These are phyloP conservation scores for Talaromyces sp. DNA, from an alignment of 2,329 filamentous ascomycete genomes.

Conservation along the genomic window DNA sequence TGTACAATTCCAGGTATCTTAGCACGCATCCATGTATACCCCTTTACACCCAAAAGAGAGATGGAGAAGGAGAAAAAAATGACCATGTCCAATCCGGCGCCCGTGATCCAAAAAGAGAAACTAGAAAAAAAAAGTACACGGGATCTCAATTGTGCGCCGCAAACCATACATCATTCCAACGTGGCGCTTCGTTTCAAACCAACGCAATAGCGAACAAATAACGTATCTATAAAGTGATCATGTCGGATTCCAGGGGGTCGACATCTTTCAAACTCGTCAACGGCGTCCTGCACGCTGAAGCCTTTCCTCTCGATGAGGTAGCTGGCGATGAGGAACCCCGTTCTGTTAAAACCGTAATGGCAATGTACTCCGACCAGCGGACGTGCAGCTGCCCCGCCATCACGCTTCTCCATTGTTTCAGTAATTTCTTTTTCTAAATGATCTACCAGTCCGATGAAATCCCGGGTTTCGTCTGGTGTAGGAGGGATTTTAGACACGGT, in stretches of 20 bases:
- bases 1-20: not conserved
- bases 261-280: conserved; percentile 69
- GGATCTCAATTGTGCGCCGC: not conserved
- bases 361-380: conserved; percentile 77
- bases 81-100: not conserved
- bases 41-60: not conserved
- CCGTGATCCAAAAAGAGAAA: not conserved
- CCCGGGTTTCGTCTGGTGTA: conserved; percentile 54
- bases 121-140: not conserved
- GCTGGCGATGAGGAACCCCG: conserved; percentile 83
- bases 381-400: conserved; percentile 32
- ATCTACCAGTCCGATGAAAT: conserved; percentile 58
- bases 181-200: conserved; percentile 44
- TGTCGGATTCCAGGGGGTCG: conserved; percentile 83
- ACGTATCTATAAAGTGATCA: conserved; percentile 77
- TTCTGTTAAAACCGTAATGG: conserved; percentile 93
- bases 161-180: conserved; percentile 18
- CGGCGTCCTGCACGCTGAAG: conserved; percentile 68
- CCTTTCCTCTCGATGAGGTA: conserved; percentile 82
- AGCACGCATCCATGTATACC: not conserved
- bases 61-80: not conserved
- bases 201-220: conserved; percentile 71
- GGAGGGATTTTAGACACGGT: conserved; percentile 91
- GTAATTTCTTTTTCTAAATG: conserved; percentile 55
- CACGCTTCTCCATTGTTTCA: conserved; percentile 13